Conservation (phyloP, 1,284 basidiomycete species). For the Trichosporon ovoides region DNA sequence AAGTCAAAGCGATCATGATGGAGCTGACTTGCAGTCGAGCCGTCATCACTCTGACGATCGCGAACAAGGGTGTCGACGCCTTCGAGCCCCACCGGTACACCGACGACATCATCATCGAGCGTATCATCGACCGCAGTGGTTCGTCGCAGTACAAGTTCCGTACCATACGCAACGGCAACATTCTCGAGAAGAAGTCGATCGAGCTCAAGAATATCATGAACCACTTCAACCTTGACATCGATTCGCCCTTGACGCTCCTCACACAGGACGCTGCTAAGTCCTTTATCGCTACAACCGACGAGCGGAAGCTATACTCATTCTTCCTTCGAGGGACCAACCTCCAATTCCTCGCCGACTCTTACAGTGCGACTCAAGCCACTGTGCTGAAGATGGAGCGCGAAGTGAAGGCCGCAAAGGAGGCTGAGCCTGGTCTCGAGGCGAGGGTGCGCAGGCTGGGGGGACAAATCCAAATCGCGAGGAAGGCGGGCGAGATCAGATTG, state of each 20-base stretch:
- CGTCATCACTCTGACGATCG: slow-evolving; percentile 72
- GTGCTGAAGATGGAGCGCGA: slow-evolving; percentile 24
- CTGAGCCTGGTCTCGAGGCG: slow-evolving; percentile 22
- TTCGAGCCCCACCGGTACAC: slow-evolving; percentile 79
- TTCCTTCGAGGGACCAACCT: slow-evolving; percentile 93
- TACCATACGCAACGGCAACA: slow-evolving; percentile 57
- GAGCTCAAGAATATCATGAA: slow-evolving; percentile 83
- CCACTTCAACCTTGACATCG: slow-evolving; percentile 87
- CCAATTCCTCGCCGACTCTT: slow-evolving; percentile 78
- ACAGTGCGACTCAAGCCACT: slow-evolving; percentile 61
- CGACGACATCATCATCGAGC: slow-evolving; percentile 75
- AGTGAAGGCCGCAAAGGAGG: slow-evolving; percentile 22
- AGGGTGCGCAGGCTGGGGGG: slow-evolving; percentile 24
- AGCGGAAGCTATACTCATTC: slow-evolving; percentile 91
- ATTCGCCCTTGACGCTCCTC: slow-evolving; percentile 92
- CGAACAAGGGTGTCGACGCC: slow-evolving; percentile 85
- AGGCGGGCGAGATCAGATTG: slow-evolving; percentile 45
- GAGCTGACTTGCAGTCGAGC: slow-evolving; percentile 53
- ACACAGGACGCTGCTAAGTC: slow-evolving; percentile 80
- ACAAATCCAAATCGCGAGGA: slow-evolving; percentile 66
- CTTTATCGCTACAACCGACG: slow-evolving; percentile 78
- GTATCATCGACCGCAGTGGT: slow-evolving; percentile 72
- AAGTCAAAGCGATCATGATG: slow-evolving; percentile 31
- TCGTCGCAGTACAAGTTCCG: slow-evolving; percentile 77
- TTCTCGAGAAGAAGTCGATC: slow-evolving; percentile 73